Percentiles rank a stretch among this genome's conserved stretches.
Evolutionary conservation across 2,329 filamentous ascomycete species (phyloP).

Genomic region (Verticillium alfalfae): DNA sequence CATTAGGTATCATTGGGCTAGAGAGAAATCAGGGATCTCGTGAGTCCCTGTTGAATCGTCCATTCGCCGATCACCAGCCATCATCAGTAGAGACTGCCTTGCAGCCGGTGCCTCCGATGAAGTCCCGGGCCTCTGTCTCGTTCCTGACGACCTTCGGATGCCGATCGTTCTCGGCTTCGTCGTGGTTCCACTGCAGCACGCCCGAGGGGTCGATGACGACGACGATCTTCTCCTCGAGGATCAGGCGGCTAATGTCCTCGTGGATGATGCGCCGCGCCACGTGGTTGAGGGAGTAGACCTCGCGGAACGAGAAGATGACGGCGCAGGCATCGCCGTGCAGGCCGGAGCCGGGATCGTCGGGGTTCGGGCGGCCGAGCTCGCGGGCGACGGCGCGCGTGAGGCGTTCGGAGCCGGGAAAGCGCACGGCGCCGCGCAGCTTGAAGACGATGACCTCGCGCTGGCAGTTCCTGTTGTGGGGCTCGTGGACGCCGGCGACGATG

Average conservation of each 20-base stretch:
- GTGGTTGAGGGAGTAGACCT: slow-evolving; percentile 22
- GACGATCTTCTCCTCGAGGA: slow-evolving; percentile 17
- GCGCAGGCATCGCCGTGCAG: slow-evolving; percentile 18
- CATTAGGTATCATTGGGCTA: too few species aligned
- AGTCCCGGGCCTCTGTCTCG: slow-evolving; percentile 18
- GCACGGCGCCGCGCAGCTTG: slow-evolving; percentile 23
- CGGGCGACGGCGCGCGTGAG: slow-evolving; percentile 21
- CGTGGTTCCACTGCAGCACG: slow-evolving; percentile 15
- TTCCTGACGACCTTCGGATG: slow-evolving; percentile 15
- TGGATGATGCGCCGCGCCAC: slow-evolving; percentile 21
- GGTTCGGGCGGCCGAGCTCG: slow-evolving; percentile 16
- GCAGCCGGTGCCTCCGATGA: slow-evolving; percentile 22
- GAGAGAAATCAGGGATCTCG: too few species aligned
- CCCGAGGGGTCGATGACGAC: slow-evolving; percentile 22
- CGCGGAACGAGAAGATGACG: slow-evolving; percentile 23
- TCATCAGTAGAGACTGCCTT: slow-evolving; percentile 17
- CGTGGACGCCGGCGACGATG: slow-evolving; percentile 17
- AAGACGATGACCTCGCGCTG: slow-evolving; percentile 23
- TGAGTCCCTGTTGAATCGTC: too few species aligned
- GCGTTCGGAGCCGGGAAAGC: slow-evolving; percentile 25
- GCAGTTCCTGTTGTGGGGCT: slow-evolving; percentile 18
- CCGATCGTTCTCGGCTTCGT: slow-evolving; percentile 4
- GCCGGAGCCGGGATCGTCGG: slow-evolving; percentile 18
- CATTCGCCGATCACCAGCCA: slow-evolving; percentile 8
- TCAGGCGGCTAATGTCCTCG: slow-evolving; percentile 18